Evolutionary conservation across 345 rosid species (phyloP), one percentile per base, ranked within the genome.

Genomic region (Heritiera fomes): DNA sequence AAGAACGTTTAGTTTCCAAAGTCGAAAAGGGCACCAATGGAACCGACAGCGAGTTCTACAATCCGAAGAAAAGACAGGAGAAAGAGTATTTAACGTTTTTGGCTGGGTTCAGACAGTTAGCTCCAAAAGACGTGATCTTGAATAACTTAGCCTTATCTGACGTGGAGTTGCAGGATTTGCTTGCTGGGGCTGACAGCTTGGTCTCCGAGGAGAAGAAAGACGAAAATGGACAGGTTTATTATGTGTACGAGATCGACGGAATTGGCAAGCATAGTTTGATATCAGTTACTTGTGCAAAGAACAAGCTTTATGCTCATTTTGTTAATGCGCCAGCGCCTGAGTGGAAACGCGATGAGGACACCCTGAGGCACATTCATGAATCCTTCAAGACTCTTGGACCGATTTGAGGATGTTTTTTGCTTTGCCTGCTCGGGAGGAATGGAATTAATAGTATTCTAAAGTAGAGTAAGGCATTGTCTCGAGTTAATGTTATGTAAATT

Each of bases 271-370:
- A 95, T 76, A 90, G 97, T 59, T 84, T 95, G 58, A 91, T 95
- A 52, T 79, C 92, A 14, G 95, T 93, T 10, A 95, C 98, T 69
- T 95, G 97, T 70, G 92, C 98, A 20, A 91, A 87, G 73, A 93
- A 95, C 79, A 95, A 95, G 85, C 89, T 95, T 43, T 95, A 91
- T 69, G 97, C 98, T 4, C 98, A 95, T 86, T 95, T 95, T 78
- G 94, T 95, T 3, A 95, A 91, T 58, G 98, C 97, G 13, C 98
- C 97, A 2, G 28, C 90, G 1, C 87, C 89, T 3, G 98, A 95
- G 81, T 95, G 98, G 98, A 93, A 84, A 61, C 89, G 91, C 17
- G 98, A 95, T 75, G 84, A 91, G 71, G 88, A 89, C 17, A 89
- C 88, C 0, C 82, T 95, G 81, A 91, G 92, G 88, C 97, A 93